Base-by-base conservation (phyloP, 805 yeast genomes). In the Candida ulmi region DNA sequence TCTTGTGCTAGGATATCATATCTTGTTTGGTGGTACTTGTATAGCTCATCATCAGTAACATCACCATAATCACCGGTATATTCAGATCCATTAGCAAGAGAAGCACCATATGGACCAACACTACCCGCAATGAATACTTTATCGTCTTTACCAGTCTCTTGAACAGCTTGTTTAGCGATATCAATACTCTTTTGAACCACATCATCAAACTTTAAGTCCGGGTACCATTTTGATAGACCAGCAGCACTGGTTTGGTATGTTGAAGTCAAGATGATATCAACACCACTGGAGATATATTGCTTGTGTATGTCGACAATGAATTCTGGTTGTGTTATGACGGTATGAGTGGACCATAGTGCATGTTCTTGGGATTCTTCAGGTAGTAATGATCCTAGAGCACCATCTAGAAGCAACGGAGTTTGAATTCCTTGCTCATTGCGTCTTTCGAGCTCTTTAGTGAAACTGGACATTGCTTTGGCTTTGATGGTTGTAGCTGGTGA, bases 41-140 rank as follows among this genome's bases (percentile, higher is more conserved):
- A 56, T 40, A 83, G 51, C 29, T 46, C 48, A 28, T 51, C 52
- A 11, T 60, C 62, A 13, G 52, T 53, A 6, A 60, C 51, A 23
- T 55, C 65, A 13, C 66, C 68, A 54, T 82, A 82, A 37, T 76
- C 67, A 2, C 91, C 91, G 4, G 78, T 73, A 48, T 78, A 84
- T 49, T 84, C 95, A 1, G 80, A 68, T 1, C 86, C 85, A 44
- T 74, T 66, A 21, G 80, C 76, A 21, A 80, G 51, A 49, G 58
- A 76, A 0, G 34, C 24, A 21, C 34, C 34, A n/a, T 31, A 31
- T 8, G 88, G 34, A 19, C 34, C 34, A 12, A 31, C 81, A 1
- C 88, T 31, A 12, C 26, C 34, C 4, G 34, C 34, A n/a, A 31
- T 31, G 17, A 19, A 31, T 5, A 19, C 17, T 7, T 31, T 17